These are phyloP conservation scores for Diaporthe sp. DNA, from an alignment of 2,329 filamentous ascomycete genomes.

Conservation along the genomic window DNA sequence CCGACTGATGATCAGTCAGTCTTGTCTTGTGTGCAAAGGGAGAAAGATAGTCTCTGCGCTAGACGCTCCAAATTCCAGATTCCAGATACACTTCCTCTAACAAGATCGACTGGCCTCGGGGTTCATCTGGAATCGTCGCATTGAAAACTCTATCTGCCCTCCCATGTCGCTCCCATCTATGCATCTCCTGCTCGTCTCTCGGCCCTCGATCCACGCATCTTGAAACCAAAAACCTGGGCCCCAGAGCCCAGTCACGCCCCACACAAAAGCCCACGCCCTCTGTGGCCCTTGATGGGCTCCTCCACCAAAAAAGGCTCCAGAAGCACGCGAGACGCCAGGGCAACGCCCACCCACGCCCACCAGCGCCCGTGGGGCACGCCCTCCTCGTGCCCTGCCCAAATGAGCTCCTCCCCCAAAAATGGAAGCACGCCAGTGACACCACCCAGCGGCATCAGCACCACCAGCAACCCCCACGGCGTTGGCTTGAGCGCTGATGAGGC, in stretches of 20 bases:
- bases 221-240: slow-evolving; percentile 14
- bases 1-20: slow-evolving; percentile 2
- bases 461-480: background rate
- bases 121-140: slow-evolving; percentile 29
- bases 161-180: background rate
- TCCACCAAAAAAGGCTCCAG: slow-evolving; percentile 23
- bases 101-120: slow-evolving; percentile 3
- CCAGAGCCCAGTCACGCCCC: background rate
- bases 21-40: background rate
- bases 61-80: no score
- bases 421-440: slow-evolving; percentile 10
- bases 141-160: slow-evolving; percentile 28
- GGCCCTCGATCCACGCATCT: slow-evolving; percentile 27
- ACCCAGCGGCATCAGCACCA: no score
- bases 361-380: slow-evolving; percentile 10
- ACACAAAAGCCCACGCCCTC: background rate
- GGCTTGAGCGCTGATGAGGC: slow-evolving; percentile 6
- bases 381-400: slow-evolving; percentile 5
- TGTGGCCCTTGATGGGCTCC: no score
- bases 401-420: slow-evolving; percentile 23
- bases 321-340: slow-evolving; percentile 26
- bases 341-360: background rate
- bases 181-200: background rate
- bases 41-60: no score
- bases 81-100: background rate